phyloP scores from a whole-genome alignment of 1,139 yeast genomes.

The Yamadazyma pseudoaaseri region DNA sequence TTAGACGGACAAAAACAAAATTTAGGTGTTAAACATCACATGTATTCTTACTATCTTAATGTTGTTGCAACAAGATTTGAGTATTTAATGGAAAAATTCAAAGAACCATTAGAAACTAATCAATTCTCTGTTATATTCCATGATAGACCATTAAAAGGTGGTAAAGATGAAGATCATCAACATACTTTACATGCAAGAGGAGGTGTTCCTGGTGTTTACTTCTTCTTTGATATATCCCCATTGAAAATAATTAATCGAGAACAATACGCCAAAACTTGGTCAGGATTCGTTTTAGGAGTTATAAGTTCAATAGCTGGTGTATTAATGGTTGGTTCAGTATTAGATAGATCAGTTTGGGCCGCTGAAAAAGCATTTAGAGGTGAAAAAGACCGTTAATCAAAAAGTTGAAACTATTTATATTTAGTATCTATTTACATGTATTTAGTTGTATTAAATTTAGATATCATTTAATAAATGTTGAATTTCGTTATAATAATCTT shows the following conservation, averaged over 20 bases:
- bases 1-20: constrained; percentile 52
- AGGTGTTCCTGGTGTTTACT: constrained; percentile 87
- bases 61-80: constrained; percentile 90
- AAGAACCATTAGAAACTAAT: constrained; percentile 66
- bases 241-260: constrained; percentile 87
- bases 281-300: constrained; percentile 81
- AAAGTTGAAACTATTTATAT: constrained; percentile 1
- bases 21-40: constrained; percentile 53
- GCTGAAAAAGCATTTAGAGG: constrained; percentile 79
- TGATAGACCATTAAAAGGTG: constrained; percentile 81
- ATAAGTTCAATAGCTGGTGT: constrained; percentile 93
- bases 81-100: constrained; percentile 40
- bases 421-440: constrained; percentile 13
- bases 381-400: constrained; percentile 54
- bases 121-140: constrained; percentile 92
- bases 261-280: constrained; percentile 75
- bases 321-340: constrained; percentile 83
- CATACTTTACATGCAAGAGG: constrained; percentile 82
- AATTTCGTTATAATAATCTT: constrained; percentile 54
- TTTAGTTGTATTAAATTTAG: constrained; percentile 17
- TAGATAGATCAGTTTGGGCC: constrained; percentile 86
- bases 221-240: constrained; percentile 90
- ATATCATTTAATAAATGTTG: constrained; percentile 52
- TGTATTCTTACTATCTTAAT: constrained; percentile 76
- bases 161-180: constrained; percentile 87